A percentile compares a stretch with the other conserved stretches of the same genome.
These are phyloP conservation scores for Kodamaea derodonti DNA, from an alignment of 1,139 yeast genomes.

Conservation along the genomic window DNA sequence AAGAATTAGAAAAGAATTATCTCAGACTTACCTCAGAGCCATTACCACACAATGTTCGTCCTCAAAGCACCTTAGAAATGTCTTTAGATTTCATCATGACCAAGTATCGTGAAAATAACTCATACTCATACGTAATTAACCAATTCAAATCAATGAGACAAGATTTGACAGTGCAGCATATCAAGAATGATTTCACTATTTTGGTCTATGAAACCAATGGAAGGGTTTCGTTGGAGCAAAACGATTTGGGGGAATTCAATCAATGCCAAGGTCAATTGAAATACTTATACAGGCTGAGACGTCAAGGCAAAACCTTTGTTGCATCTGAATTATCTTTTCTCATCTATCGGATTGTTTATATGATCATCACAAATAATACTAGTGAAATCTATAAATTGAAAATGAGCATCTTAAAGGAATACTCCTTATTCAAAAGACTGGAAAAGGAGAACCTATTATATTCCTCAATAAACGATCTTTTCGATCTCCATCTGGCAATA, in stretches of 20 bases:
- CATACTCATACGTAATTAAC: conserved; percentile 76
- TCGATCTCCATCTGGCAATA: conserved; percentile 10
- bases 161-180: conserved; percentile 89
- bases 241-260: conserved; percentile 90
- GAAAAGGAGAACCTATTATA: conserved; percentile 10
- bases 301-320: conserved; percentile 14
- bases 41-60: conserved; percentile 79
- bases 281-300: conserved; percentile 45
- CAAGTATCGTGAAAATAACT: conserved; percentile 52
- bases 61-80: conserved; percentile 55
- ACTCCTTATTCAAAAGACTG: conserved; percentile 5
- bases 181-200: conserved; percentile 73
- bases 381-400: conserved; percentile 42
- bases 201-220: conserved; percentile 84
- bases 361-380: conserved; percentile 70
- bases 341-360: conserved; percentile 73
- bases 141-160: conserved; percentile 91
- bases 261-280: conserved; percentile 87
- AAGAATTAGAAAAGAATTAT: conserved; percentile 69
- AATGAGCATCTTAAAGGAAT: conserved; percentile 14
- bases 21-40: conserved; percentile 88
- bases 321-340: conserved; percentile 55
- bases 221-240: conserved; percentile 74
- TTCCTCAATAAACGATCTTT: conserved; percentile 8
- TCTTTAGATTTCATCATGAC: conserved; percentile 53